phyloP scores from a whole-genome alignment of 2,329 filamentous ascomycete species.

The Aspergillus pseudoviridinutans region DNA sequence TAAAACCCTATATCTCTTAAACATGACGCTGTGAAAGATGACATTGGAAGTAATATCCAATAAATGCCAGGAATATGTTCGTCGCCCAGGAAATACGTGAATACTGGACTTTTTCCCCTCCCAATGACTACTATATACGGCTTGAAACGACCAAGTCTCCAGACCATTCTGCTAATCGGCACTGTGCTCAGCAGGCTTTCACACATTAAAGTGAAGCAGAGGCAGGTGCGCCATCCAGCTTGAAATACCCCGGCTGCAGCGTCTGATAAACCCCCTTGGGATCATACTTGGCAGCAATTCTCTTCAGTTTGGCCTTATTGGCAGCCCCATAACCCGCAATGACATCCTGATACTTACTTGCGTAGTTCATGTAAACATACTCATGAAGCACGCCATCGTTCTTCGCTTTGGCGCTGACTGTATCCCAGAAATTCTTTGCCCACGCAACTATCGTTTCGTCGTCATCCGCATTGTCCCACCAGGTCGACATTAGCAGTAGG shows the following conservation, averaged over 20 bases:
- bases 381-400: slow-evolving; percentile 19
- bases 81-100: too few species aligned
- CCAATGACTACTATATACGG: too few species aligned
- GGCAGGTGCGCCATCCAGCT: slow-evolving; percentile 23
- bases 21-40: too few species aligned
- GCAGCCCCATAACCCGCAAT: slow-evolving; percentile 39
- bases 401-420: slow-evolving; percentile 26
- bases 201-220: neutral
- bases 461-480: slow-evolving; percentile 30
- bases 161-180: neutral
- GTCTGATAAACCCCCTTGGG: slow-evolving; percentile 37
- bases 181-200: neutral
- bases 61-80: too few species aligned
- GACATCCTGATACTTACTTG: slow-evolving; percentile 41
- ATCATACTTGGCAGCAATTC: slow-evolving; percentile 38
- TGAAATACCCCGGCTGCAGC: slow-evolving; percentile 43
- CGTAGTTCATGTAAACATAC: slow-evolving; percentile 47
- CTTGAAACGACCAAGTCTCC: too few species aligned
- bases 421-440: slow-evolving; percentile 21
- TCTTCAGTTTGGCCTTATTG: slow-evolving; percentile 29
- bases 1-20: too few species aligned
- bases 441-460: slow-evolving; percentile 26
- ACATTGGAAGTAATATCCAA: too few species aligned
- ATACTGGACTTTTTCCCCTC: too few species aligned
- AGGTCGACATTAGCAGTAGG: slow-evolving; percentile 26